Evolutionary conservation across 140 eudicot species (phyloP).

Genomic region (Cichorium intybus): DNA sequence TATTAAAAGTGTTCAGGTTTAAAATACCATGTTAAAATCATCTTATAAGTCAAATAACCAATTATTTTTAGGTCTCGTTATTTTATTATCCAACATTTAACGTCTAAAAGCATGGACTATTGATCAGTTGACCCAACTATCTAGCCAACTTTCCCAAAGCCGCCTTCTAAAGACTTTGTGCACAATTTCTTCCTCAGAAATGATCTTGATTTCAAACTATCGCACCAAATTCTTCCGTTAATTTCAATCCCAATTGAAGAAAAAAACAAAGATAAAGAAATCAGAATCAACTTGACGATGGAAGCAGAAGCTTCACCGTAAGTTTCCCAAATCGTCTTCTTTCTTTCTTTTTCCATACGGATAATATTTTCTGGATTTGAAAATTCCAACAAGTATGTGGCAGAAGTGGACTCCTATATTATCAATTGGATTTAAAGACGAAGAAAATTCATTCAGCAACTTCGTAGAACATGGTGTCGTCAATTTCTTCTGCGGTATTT

Average conservation of each 20-base stretch:
- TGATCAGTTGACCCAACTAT: not conserved
- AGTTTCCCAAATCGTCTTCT: constrained; percentile 22
- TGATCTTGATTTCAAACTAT: constrained; percentile 6
- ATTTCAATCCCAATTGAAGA: constrained; percentile 16
- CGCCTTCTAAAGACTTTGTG: constrained; percentile 13
- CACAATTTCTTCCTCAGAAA: not conserved
- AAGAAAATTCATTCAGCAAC: constrained; percentile 14
- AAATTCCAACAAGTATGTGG: constrained; percentile 7
- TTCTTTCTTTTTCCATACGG: not conserved
- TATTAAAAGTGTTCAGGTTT: no score
- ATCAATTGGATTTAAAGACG: constrained; percentile 8
- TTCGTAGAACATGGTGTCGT: constrained; percentile 21
- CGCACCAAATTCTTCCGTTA: not conserved
- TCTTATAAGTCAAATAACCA: no score
- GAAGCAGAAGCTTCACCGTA: constrained; percentile 75
- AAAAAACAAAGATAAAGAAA: not conserved
- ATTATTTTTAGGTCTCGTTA: no score
- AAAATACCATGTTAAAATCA: no score
- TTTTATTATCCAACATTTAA: no score
- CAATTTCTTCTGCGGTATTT: not conserved
- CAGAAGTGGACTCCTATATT: not conserved
- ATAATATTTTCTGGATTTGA: constrained; percentile 14
- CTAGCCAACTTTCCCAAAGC: constrained; percentile 8
- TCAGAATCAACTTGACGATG: constrained; percentile 26
- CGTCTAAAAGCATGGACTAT: not conserved